A percentile compares a stretch with the other conserved stretches of the same genome.
Conservation (phyloP, 495 filamentous ascomycete genomes). For the Margaritispora aquatica region DNA sequence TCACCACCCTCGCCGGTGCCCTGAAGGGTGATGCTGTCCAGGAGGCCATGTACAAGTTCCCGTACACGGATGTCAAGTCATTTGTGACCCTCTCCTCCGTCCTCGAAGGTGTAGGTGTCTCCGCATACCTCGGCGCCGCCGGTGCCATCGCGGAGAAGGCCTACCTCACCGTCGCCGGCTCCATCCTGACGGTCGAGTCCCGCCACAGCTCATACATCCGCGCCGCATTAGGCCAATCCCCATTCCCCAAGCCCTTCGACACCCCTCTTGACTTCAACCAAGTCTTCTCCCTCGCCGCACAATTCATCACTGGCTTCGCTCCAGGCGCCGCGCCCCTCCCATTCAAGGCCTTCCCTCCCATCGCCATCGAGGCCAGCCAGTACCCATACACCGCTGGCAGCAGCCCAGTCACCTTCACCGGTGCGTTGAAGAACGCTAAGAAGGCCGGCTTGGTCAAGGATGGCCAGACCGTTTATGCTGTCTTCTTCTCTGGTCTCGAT, state of each 20-base stretch:
- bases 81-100: conserved; percentile 38
- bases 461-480: conserved; percentile 24
- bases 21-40: conserved; percentile 25
- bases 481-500: conserved; percentile 28
- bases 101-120: conserved; percentile 36
- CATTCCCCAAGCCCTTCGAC: conserved; percentile 42
- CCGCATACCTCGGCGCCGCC: conserved; percentile 36
- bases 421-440: conserved; percentile 19
- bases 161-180: conserved; percentile 38
- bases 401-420: conserved; percentile 23
- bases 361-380: conserved; percentile 12
- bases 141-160: conserved; percentile 32
- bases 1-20: conserved; percentile 34
- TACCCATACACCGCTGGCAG: conserved; percentile 21
- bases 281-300: conserved; percentile 38
- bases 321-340: conserved; percentile 29
- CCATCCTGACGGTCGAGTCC: conserved; percentile 42
- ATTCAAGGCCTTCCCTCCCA: conserved; percentile 35
- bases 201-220: conserved; percentile 42
- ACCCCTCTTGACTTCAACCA: conserved; percentile 37
- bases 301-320: conserved; percentile 39
- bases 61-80: conserved; percentile 29
- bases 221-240: conserved; percentile 19
- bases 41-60: conserved; percentile 38
- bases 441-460: conserved; percentile 10